phyloP scores from a whole-genome alignment of 2,329 filamentous ascomycete genomes.

The Phialophora expanda region DNA sequence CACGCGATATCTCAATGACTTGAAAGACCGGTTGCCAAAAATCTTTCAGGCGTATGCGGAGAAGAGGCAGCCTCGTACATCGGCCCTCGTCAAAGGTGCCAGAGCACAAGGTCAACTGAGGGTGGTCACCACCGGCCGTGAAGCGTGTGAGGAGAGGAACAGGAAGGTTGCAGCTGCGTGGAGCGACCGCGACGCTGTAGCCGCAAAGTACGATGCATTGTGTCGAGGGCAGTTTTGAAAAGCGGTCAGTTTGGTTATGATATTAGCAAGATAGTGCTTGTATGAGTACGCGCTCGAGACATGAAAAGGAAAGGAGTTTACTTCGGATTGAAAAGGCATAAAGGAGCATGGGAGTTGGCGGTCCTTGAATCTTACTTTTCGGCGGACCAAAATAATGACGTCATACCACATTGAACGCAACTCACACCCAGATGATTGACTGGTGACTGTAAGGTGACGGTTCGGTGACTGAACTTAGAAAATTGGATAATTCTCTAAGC shows the following conservation, averaged over 20 bases:
- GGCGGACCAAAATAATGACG: too few relatives aligned
- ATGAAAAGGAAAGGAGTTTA: background rate
- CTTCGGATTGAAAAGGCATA: background rate
- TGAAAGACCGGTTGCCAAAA: slow-evolving; percentile 10
- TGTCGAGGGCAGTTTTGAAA: slow-evolving; percentile 13
- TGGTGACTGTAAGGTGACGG: background rate
- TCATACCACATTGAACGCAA: background rate
- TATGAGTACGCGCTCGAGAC: background rate
- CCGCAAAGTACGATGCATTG: slow-evolving; percentile 22
- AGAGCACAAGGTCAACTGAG: slow-evolving; percentile 23
- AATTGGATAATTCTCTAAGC: background rate
- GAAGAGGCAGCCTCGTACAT: slow-evolving; percentile 26
- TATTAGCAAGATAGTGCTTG: background rate
- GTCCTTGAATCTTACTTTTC: too few relatives aligned
- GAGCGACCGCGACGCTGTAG: slow-evolving; percentile 15
- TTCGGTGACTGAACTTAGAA: background rate
- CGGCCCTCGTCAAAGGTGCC: slow-evolving; percentile 27
- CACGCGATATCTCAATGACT: background rate
- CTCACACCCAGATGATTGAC: background rate
- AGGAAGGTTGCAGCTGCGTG: slow-evolving; percentile 19
- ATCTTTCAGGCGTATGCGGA: slow-evolving; percentile 26
- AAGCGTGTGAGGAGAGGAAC: slow-evolving; percentile 21
- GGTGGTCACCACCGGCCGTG: slow-evolving; percentile 20
- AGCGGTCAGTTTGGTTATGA: background rate
- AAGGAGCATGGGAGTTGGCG: too few relatives aligned